Evolutionary conservation across 139 green algal species (phyloP), one percentile per base, ranked within the genome.

Genomic region (Haematococcus sp.): DNA sequence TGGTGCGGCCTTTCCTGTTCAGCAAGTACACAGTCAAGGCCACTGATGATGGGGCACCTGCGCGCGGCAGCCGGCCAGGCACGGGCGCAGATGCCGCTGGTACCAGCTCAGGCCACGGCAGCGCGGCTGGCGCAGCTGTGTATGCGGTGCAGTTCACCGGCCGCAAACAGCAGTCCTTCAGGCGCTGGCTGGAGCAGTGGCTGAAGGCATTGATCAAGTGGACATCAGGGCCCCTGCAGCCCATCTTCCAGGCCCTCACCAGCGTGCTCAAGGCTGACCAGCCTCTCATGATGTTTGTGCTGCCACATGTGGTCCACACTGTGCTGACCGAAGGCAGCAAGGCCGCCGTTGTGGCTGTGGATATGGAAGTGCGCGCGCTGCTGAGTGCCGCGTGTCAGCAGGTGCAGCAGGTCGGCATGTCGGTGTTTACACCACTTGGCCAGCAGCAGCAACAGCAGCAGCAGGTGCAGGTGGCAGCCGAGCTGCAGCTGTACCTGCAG

Each of bases 101-200:
- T 65, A 22, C 54, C 27, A 30, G 79, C 3, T 43, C 34, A 3
- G 58, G 34, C 27, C 35, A 59, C 25, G 20, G 72, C 32, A 19
- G n/a, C 30, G 31, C 34, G 59, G 31, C 61, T 27, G 25, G 63
- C 46, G 65, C 43, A 3, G 33, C 64, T 51, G 71, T 75, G 16
- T 76, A 70, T 60, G 75, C 49, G 27, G 73, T 30, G 25, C 35
- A 34, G 40, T 49, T 49, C 22, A 68, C 68, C n/a, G 73, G 73
- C 28, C 44, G 31, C 63, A 63, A 32, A 16, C 77, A 56, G 4
- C 81, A 84, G 28, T 82, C 74, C 43, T 95, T 92, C 81, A 70
- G 82, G 19, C 79, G 85, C 28, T 97, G 93, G 91, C 82, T 97
- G 2, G 63, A 83, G 28, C 61, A 83, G 22, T 97, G 91, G 91